phyloP scores from a whole-genome alignment of 306 rosid genomes.

The Boehmeria nivea region DNA sequence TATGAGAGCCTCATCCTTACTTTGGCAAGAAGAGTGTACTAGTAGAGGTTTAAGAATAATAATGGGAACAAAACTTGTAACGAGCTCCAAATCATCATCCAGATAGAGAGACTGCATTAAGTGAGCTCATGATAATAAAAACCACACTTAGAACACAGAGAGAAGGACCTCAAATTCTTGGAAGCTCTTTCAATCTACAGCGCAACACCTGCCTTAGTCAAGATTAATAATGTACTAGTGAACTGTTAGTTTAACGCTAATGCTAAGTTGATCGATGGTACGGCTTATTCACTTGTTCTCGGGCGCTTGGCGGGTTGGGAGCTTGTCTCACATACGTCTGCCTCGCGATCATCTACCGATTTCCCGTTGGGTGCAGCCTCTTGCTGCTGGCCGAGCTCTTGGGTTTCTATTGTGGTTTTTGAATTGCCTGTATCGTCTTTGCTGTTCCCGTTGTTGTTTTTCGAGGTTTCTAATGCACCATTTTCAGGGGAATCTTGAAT shows the following conservation, averaged over 20 bases:
- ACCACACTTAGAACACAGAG: constrained; percentile 5
- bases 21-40: constrained; percentile 7
- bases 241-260: constrained; percentile 32
- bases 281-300: constrained; percentile 44
- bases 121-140: constrained; percentile 5
- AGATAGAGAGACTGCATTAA: neutral
- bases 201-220: too few relatives aligned
- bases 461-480: constrained; percentile 46
- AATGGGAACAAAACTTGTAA: constrained; percentile 21
- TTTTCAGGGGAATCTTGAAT: constrained; percentile 39
- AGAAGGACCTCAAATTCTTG: constrained; percentile 12
- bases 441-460: constrained; percentile 25
- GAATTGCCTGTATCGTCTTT: constrained; percentile 33
- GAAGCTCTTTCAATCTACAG: constrained; percentile 34
- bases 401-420: constrained; percentile 25
- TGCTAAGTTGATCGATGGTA: constrained; percentile 36
- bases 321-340: constrained; percentile 34
- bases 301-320: constrained; percentile 54
- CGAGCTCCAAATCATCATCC: constrained; percentile 4
- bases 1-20: constrained; percentile 12
- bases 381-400: constrained; percentile 25
- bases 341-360: constrained; percentile 30
- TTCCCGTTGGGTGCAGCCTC: constrained; percentile 39
- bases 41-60: constrained; percentile 2
- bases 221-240: constrained; percentile 23